These are phyloP conservation scores for Pestalotiopsis sp. DNA, from an alignment of 2,329 filamentous ascomycete genomes.

Conservation along the genomic window DNA sequence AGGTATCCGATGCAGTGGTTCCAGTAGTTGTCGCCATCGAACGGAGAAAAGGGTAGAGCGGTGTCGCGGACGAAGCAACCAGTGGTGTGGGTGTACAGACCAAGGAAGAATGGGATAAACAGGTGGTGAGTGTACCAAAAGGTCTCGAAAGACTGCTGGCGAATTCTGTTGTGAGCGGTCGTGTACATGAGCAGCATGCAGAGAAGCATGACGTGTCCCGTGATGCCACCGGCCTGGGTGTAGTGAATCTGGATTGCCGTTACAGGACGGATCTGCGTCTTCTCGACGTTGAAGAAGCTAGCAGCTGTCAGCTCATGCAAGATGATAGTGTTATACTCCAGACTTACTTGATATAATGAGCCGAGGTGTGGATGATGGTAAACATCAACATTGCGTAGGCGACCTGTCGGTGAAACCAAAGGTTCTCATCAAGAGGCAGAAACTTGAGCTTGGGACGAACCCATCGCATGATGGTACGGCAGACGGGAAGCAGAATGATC, in stretches of 20 bases:
- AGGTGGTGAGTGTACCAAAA: constrained; percentile 99
- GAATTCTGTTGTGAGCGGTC: constrained; percentile 88
- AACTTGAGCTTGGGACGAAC: constrained; percentile 86
- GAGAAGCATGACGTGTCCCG: constrained; percentile 96
- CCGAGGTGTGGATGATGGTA: constrained; percentile 72
- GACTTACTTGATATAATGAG: constrained; percentile 90
- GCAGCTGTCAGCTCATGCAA: background rate
- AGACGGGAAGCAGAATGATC: constrained; percentile 92
- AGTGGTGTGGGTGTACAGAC: constrained; percentile 92
- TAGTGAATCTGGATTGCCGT: constrained; percentile 92
- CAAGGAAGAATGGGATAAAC: constrained; percentile 94
- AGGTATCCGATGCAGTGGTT: constrained; percentile 91
- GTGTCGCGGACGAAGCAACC: constrained; percentile 96
- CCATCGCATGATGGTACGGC: constrained; percentile 83
- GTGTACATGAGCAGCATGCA: constrained; percentile 99
- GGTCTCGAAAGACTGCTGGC: constrained; percentile 95
- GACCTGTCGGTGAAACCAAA: constrained; percentile 95
- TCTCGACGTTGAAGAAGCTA: constrained; percentile 94
- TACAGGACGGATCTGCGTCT: constrained; percentile 76
- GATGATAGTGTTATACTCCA: background rate
- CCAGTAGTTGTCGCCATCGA: constrained; percentile 84
- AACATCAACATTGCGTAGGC: constrained; percentile 89
- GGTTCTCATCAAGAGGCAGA: constrained; percentile 91
- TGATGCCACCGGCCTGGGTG: constrained; percentile 84
- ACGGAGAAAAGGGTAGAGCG: constrained; percentile 72